Conservation (phyloP, 1,284 basidiomycete genomes). For the Trametes polyzona region DNA sequence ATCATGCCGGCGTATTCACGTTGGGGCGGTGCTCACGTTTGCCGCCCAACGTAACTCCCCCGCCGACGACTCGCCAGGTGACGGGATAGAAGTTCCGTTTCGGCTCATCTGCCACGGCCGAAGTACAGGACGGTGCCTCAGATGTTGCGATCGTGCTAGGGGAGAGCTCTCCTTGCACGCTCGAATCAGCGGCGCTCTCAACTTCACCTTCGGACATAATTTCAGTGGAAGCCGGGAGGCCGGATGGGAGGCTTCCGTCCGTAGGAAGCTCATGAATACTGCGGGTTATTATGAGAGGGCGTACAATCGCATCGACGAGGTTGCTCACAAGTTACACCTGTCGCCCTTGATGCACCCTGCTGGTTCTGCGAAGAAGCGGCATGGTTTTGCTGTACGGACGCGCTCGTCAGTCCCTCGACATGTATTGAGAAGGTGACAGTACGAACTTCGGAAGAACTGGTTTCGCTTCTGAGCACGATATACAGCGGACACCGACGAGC, state of each 20-base stretch:
- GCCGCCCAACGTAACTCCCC: conserved; percentile 54
- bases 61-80: conserved; percentile 52
- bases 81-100: conserved; percentile 52
- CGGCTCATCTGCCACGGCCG: conserved; percentile 17
- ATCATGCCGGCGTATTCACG: not conserved
- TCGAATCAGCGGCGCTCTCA: conserved; percentile 24
- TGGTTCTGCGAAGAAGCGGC: conserved; percentile 56
- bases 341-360: conserved; percentile 62
- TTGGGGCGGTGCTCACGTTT: conserved; percentile 35
- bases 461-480: conserved; percentile 14
- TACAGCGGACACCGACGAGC: not conserved
- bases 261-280: conserved; percentile 15
- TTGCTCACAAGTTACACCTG: conserved; percentile 68
- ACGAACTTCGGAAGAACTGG: conserved; percentile 31
- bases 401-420: not conserved
- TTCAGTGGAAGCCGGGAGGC: conserved; percentile 1
- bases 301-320: not conserved
- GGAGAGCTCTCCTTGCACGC: conserved; percentile 16
- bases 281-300: not conserved
- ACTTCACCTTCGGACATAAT: conserved; percentile 12
- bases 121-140: conserved; percentile 4
- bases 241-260: conserved; percentile 6
- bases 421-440: not conserved
- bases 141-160: conserved; percentile 16
- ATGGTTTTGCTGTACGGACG: conserved; percentile 58